Evolutionary conservation across 2,329 filamentous ascomycete genomes (phyloP), one percentile per base, ranked within the genome.

Genomic region (Colletotrichum sp.): DNA sequence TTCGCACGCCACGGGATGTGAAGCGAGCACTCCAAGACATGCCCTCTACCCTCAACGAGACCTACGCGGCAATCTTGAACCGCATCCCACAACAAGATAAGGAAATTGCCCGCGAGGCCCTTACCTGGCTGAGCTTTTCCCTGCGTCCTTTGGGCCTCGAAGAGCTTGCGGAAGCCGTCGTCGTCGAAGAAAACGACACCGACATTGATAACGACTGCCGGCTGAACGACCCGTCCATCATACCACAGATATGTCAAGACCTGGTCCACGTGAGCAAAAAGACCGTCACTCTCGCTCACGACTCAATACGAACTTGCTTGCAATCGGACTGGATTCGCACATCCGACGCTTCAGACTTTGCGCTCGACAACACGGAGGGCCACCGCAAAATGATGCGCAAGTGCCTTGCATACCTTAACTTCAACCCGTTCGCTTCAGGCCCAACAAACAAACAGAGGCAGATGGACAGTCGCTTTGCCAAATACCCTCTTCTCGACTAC

Each of bases 91-190:
- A 76, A 7, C 73, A 78, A 74, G 79, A 80, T 67, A 73, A 76
- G n/a, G 56, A 38, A 8, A 78, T 81, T 18, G 79, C 77, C 13
- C 78, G 78, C 26, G 78, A 81, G 56, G 78, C 78, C 8, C 76
- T 82, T 3, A 74, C 79, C 5, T 81, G 80, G 77, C 78, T 82
- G 4, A 79, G 78, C 69, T 82, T 79, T 58, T 79, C 79, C 4
- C 74, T 79, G 4, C 77, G 79, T 8, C 80, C 80, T 6, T 75
- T 82, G 4, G 70, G 69, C 3, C 75, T 81, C 3, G 24, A 55
- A 2, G 80, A 81, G 64, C 78, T 82, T 12, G 78, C 78, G 14
- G 81, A 82, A 63, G 80, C 80, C 4, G 78, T 81, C 14, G 77
- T 81, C 8, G 70, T 82, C 9, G 77, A 80, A 43, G 78, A 80